Percentiles rank a stretch among this genome's conserved stretches.
These are phyloP conservation scores for Albifimbria verrucaria DNA, from an alignment of 2,329 filamentous ascomycete species.

Conservation along the genomic window DNA sequence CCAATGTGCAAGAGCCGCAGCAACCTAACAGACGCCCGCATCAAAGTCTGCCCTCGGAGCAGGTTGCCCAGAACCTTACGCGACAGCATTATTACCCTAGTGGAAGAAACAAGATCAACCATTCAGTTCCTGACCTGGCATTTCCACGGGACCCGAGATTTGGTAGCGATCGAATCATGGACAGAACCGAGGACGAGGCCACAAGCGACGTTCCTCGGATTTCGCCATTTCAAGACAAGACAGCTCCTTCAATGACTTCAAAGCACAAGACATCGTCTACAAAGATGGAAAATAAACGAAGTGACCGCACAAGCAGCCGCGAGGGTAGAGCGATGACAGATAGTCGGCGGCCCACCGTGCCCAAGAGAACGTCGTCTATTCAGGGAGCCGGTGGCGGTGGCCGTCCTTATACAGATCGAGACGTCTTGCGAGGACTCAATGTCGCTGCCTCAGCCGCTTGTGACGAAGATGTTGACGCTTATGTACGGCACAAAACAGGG, in stretches of 20 bases:
- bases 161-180: no score
- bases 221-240: background rate
- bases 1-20: background rate
- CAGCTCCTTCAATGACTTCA: background rate
- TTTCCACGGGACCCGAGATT: background rate
- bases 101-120: background rate
- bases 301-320: background rate
- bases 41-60: background rate
- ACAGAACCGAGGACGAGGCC: background rate
- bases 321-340: background rate
- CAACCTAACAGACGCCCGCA: background rate
- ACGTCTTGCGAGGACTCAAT: conserved; percentile 52
- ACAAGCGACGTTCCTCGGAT: background rate
- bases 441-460: conserved; percentile 55
- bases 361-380: conserved; percentile 33
- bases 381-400: background rate
- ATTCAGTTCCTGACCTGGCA: background rate
- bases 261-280: background rate
- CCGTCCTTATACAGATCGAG: conserved; percentile 36
- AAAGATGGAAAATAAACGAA: background rate
- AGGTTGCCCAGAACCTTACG: background rate
- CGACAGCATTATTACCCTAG: background rate
- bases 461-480: conserved; percentile 49
- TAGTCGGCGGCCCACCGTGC: conserved; percentile 27
- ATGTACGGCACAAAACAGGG: conserved; percentile 50